phyloP scores from a whole-genome alignment of 305 asterid genomes.

The Solanum hybrid region DNA sequence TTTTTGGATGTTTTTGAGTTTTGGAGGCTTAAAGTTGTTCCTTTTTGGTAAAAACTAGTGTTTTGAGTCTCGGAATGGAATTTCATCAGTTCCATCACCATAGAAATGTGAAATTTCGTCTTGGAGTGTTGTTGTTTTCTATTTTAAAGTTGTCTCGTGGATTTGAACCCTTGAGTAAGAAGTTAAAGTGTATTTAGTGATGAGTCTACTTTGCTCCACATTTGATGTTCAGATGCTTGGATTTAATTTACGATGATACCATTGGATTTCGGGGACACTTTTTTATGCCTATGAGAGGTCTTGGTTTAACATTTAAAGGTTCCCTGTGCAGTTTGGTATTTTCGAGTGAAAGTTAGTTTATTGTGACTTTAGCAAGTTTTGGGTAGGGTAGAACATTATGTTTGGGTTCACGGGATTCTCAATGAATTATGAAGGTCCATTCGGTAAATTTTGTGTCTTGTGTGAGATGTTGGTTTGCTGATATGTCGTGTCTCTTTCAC shows the following conservation, averaged over 20 bases:
- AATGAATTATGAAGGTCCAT: background rate
- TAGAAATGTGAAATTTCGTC: background rate
- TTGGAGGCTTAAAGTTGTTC: background rate
- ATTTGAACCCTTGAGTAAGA: background rate
- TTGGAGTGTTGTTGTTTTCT: background rate
- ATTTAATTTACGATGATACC: background rate
- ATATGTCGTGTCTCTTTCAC: background rate
- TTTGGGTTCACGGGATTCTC: background rate
- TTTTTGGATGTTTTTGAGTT: background rate
- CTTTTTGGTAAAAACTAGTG: background rate
- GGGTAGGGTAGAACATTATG: background rate
- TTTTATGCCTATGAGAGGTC: background rate
- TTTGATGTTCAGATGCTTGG: background rate
- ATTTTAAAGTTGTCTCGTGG: background rate
- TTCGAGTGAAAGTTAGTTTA: background rate
- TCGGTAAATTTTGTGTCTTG: background rate
- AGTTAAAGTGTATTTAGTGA: background rate
- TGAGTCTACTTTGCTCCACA: background rate
- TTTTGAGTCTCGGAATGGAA: background rate
- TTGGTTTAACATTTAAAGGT: background rate
- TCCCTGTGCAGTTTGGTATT: background rate
- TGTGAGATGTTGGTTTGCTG: background rate
- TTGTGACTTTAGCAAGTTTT: background rate
- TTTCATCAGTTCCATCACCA: background rate
- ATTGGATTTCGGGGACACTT: background rate